Percentiles rank a stretch among this genome's conserved stretches.
phyloP scores from a whole-genome alignment of 2,329 filamentous ascomycete genomes.

The Leptographium lundbergii region DNA sequence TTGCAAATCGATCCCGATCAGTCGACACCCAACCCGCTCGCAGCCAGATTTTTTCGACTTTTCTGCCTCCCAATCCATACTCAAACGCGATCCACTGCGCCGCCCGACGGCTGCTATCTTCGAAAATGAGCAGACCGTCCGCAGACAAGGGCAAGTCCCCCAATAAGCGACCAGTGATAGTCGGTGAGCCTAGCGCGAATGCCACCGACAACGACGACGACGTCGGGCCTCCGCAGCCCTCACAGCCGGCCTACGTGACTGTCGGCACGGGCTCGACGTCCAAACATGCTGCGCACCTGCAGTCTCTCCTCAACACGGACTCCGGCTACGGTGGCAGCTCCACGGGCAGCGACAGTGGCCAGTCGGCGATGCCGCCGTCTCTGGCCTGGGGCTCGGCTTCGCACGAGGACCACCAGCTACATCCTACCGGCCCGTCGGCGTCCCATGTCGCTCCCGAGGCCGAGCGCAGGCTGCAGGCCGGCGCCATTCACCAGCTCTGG shows the following conservation, averaged over 20 bases:
- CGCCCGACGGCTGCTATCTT: not conserved
- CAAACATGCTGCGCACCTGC: conserved; percentile 67
- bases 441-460: conserved; percentile 33
- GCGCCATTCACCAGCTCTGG: conserved; percentile 82
- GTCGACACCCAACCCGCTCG: not conserved
- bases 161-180: not conserved
- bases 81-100: not conserved
- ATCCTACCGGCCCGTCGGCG: conserved; percentile 21
- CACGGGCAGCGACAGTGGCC: conserved; percentile 40
- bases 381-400: conserved; percentile 30
- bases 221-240: not conserved
- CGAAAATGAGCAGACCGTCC: conserved; percentile 47
- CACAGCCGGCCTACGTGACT: conserved; percentile 55
- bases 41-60: not conserved
- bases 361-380: conserved; percentile 17
- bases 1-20: not conserved
- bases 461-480: conserved; percentile 57
- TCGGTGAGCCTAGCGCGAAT: conserved; percentile 12
- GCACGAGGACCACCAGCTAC: conserved; percentile 32
- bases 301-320: conserved; percentile 71
- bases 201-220: conserved; percentile 16
- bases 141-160: conserved; percentile 41
- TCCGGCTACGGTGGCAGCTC: conserved; percentile 86
- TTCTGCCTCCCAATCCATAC: not conserved
- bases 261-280: conserved; percentile 74